Conservation (phyloP, 75 land plant species). For the Isoetes taiwanensis region DNA sequence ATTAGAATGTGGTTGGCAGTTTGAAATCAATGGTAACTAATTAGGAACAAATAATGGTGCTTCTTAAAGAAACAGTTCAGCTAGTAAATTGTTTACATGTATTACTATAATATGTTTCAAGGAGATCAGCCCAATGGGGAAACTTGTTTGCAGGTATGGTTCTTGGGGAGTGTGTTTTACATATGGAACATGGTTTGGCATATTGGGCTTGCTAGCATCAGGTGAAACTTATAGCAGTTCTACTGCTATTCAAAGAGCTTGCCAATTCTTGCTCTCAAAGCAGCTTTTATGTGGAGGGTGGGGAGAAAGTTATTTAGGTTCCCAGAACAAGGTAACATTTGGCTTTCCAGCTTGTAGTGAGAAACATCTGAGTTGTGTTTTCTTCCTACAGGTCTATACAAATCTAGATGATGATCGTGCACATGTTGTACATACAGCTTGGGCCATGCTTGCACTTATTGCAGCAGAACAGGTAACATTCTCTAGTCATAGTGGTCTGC, state of each 20-base stretch:
- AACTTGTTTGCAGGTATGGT: conserved; percentile 53
- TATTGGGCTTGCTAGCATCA: conserved; percentile 52
- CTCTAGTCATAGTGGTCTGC: not conserved
- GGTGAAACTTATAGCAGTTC: conserved; percentile 38
- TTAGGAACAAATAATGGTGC: too few relatives aligned
- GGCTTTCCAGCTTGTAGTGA: conserved; percentile 4
- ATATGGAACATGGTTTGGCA: conserved; percentile 81
- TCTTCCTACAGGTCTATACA: conserved; percentile 40
- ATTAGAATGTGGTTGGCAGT: too few relatives aligned
- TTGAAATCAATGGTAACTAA: too few relatives aligned
- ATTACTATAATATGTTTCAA: not conserved
- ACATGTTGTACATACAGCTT: conserved; percentile 47
- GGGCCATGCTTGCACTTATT: conserved; percentile 64
- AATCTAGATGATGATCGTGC: conserved; percentile 36
- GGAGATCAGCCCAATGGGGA: not conserved
- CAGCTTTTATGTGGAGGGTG: conserved; percentile 74
- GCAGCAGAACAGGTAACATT: conserved; percentile 43
- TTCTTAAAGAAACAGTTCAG: too few relatives aligned
- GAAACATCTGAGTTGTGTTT: not conserved
- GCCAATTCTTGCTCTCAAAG: conserved; percentile 59
- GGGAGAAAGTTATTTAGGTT: conserved; percentile 88
- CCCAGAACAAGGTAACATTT: conserved; percentile 52
- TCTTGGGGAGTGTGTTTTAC: conserved; percentile 83
- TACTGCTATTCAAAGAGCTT: conserved; percentile 49
- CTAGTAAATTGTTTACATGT: not conserved